Conservation (phyloP, 352 stramenopile genomes). For the Globisporangium heterothallicum region DNA sequence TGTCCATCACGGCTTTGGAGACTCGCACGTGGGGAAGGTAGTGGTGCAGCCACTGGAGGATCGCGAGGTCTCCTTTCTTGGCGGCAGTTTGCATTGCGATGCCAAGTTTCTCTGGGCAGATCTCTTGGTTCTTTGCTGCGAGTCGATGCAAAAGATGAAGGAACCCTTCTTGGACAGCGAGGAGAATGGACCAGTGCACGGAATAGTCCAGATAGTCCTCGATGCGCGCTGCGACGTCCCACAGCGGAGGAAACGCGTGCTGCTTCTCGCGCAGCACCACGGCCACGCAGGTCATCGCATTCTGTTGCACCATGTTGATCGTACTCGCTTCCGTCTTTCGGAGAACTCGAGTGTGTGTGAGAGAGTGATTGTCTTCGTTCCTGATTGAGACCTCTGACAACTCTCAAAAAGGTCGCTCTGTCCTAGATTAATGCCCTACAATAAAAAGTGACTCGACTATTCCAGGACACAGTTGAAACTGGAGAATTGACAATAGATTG, state of each 20-base stretch:
- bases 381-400: too few species aligned
- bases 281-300: not conserved
- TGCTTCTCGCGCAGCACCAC: constrained; percentile 9
- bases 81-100: constrained; percentile 5
- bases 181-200: constrained; percentile 10
- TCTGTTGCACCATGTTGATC: too few species aligned
- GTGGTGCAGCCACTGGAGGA: constrained; percentile 5
- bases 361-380: too few species aligned
- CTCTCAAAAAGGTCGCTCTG: too few species aligned
- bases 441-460: too few species aligned
- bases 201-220: constrained; percentile 11
- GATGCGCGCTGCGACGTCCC: not conserved
- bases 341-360: too few species aligned
- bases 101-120: constrained; percentile 6
- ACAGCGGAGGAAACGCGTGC: constrained; percentile 5
- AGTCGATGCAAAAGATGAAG: constrained; percentile 8
- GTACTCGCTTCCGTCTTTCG: too few species aligned
- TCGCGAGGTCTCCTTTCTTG: constrained; percentile 4
- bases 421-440: too few species aligned
- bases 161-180: constrained; percentile 1
- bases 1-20: not conserved
- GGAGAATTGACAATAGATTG: too few species aligned
- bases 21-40: constrained; percentile 2
- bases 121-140: not conserved
- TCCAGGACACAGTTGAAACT: too few species aligned